These are phyloP conservation scores for Adansonia grandidieri DNA, from an alignment of 441 rosid genomes.

Conservation along the genomic window DNA sequence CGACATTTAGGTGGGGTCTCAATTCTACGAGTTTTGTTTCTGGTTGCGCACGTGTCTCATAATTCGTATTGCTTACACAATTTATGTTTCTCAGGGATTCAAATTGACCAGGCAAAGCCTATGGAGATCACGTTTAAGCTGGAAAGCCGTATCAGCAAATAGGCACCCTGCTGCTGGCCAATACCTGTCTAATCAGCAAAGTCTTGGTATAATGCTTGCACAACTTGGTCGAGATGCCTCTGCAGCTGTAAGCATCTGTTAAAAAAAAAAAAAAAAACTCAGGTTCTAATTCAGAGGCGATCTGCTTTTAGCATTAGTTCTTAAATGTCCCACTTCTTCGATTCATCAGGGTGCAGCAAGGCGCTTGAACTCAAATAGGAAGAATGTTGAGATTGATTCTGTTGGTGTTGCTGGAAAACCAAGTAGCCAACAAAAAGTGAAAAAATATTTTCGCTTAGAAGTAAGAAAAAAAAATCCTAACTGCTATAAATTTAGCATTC, in stretches of 20 bases:
- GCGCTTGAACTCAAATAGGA: slow-evolving; percentile 34
- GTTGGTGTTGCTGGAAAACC: slow-evolving; percentile 41
- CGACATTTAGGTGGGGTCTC: not conserved
- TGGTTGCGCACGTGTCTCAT: not conserved
- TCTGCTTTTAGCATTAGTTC: not conserved
- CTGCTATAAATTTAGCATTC: not conserved
- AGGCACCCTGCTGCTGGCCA: slow-evolving; percentile 36
- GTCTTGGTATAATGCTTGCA: slow-evolving; percentile 46
- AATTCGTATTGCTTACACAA: not conserved
- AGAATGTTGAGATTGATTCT: slow-evolving; percentile 45
- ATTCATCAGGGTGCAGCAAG: slow-evolving; percentile 42
- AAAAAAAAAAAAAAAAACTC: not conserved
- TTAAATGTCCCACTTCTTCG: slow-evolving; percentile 10
- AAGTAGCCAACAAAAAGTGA: slow-evolving; percentile 29
- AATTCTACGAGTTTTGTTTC: not conserved
- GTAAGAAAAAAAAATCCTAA: slow-evolving; percentile 22
- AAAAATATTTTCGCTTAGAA: slow-evolving; percentile 44
- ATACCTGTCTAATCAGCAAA: slow-evolving; percentile 47
- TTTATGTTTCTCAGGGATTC: slow-evolving; percentile 34
- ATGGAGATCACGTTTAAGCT: slow-evolving; percentile 36
- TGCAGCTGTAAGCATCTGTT: slow-evolving; percentile 40
- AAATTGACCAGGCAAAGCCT: slow-evolving; percentile 40
- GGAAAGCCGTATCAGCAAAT: slow-evolving; percentile 38
- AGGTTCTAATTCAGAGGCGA: not conserved
- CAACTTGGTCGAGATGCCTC: slow-evolving; percentile 50